Conservation (phyloP, 2,329 filamentous ascomycete genomes). For the Aspergillus sp. region DNA sequence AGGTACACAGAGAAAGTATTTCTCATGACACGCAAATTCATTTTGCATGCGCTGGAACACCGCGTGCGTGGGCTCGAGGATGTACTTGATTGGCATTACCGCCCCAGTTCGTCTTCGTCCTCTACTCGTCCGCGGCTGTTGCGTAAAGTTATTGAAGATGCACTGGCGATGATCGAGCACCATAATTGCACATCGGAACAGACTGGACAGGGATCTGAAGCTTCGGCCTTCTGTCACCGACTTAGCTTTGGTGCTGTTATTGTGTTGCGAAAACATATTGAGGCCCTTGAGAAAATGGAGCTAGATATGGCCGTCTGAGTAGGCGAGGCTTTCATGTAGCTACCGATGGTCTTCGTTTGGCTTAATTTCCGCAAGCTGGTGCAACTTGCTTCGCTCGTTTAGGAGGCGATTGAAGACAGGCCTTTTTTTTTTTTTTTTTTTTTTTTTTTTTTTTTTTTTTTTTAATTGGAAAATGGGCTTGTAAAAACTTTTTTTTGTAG, state of each 20-base stretch:
- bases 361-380: too few species aligned
- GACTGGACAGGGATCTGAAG: constrained; percentile 16
- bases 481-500: too few species aligned
- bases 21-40: constrained; percentile 53
- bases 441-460: too few species aligned
- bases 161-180: constrained; percentile 27
- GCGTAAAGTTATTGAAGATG: constrained; percentile 25
- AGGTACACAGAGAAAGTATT: constrained; percentile 58
- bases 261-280: constrained; percentile 30
- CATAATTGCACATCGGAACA: constrained; percentile 23
- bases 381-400: too few species aligned
- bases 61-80: constrained; percentile 49
- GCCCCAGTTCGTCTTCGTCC: constrained; percentile 19
- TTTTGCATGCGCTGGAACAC: constrained; percentile 47
- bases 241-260: constrained; percentile 35
- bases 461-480: too few species aligned
- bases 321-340: background rate
- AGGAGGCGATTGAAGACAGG: too few species aligned
- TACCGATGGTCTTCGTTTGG: background rate
- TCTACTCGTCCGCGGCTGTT: constrained; percentile 22
- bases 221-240: constrained; percentile 30
- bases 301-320: background rate
- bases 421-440: too few species aligned
- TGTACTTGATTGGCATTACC: constrained; percentile 56
- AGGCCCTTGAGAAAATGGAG: constrained; percentile 27